These are phyloP conservation scores for Hymenoscyphus fraxineus DNA, from an alignment of 2,329 filamentous ascomycete species.

Conservation along the genomic window DNA sequence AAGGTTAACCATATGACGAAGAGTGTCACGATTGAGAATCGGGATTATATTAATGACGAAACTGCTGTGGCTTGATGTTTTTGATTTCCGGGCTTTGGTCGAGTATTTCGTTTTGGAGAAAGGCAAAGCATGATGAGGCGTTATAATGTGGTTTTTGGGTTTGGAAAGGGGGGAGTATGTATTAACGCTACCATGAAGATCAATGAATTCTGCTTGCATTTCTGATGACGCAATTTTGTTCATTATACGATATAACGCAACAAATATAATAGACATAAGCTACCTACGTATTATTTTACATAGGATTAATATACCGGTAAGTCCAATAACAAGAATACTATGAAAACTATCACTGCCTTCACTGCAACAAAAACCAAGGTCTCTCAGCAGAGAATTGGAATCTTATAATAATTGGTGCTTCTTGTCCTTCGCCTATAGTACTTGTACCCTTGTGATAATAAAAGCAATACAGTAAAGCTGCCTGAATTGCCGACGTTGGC, in stretches of 20 bases:
- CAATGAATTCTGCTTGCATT: not conserved
- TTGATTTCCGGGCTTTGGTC: not conserved
- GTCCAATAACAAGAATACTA: too few relatives aligned
- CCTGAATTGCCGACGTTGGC: not conserved
- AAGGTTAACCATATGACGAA: conserved; percentile 99
- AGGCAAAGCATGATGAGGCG: not conserved
- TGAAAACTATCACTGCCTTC: too few relatives aligned
- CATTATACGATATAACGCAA: not conserved
- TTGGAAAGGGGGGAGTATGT: not conserved
- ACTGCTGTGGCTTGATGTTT: not conserved
- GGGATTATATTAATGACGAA: conserved; percentile 58
- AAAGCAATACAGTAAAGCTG: too few relatives aligned
- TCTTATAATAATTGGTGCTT: too few relatives aligned
- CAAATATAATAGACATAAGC: too few relatives aligned
- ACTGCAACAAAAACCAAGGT: too few relatives aligned
- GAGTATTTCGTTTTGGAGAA: not conserved
- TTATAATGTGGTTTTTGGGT: not conserved
- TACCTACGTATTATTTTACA: too few relatives aligned
- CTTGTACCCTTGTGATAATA: too few relatives aligned
- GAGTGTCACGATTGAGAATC: conserved; percentile 84
- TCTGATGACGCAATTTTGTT: not conserved
- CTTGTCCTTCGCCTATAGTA: too few relatives aligned
- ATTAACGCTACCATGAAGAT: conserved; percentile 4
- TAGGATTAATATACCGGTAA: too few relatives aligned
- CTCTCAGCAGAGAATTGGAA: too few relatives aligned